Evolutionary conservation across 495 filamentous ascomycete species (phyloP), one percentile per base, ranked within the genome.

Genomic region (Pseudomonodictys pantanalensis): DNA sequence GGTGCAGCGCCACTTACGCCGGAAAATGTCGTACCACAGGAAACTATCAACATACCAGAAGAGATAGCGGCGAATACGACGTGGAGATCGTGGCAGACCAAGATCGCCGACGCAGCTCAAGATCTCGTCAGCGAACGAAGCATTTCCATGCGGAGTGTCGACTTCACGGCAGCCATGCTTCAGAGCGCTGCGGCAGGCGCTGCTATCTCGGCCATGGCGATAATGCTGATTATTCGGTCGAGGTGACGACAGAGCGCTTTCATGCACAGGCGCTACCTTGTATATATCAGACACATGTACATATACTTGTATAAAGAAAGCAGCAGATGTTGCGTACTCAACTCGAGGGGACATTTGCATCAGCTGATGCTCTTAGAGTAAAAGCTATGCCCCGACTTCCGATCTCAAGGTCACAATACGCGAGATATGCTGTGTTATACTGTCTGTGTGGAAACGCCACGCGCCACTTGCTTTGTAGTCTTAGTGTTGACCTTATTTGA

Each of bases 171-270:
- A 25, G 74, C 87, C 54, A 84, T 83, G 11, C 69, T 92, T 25
- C 83, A 91, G 69, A 82, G 88, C 62, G 84, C 83, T 35, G 87
- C 82, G n/a, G 79, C 83, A 11, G 91, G 91, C 20, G 87, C 86
- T 6, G 77, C 82, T 1, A 65, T 89, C 1, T 80, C 81, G 53
- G 80, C 79, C 29, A 66, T 84, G 30, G 45, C 91, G n/a, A 72
- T 85, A 47, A 69, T 84, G 17, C 42, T 91, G 18, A 58, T 88
- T 47, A 78, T 81, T 58, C 73, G 75, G 42, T 67, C 68, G 54
- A 83, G 69, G 75, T 61, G 22, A 57, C 65, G 24, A 4, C 11
- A 24, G 12, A 46, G 6, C 24, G 20, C 43, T 18, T 9, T 22
- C 12, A 17, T 15, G 18, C 41, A 20, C n/a, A 25, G 11, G 6